phyloP scores from a whole-genome alignment of 1,139 yeast genomes.

The Blastobotrys illinoisensis region DNA sequence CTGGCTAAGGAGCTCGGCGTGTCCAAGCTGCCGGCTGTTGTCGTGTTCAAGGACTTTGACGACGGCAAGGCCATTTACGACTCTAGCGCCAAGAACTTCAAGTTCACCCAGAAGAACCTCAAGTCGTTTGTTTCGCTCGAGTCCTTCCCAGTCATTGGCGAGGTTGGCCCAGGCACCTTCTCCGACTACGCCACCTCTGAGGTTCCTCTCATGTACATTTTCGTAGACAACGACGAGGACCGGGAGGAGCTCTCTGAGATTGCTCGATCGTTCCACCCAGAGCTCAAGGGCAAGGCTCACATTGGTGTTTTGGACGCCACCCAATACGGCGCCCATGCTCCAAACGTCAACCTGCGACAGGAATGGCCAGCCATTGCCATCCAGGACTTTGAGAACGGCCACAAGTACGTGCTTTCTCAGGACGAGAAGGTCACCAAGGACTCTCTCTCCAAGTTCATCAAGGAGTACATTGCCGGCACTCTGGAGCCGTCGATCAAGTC shows the following conservation, averaged over 20 bases:
- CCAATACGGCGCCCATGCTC: slow-evolving; percentile 84
- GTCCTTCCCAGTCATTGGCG: slow-evolving; percentile 85
- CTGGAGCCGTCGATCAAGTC: slow-evolving; percentile 74
- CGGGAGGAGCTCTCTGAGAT: slow-evolving; percentile 49
- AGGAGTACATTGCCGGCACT: slow-evolving; percentile 57
- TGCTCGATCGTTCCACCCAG: slow-evolving; percentile 61
- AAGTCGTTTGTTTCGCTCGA: slow-evolving; percentile 58
- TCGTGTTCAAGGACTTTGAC: slow-evolving; percentile 42
- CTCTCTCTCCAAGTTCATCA: slow-evolving; percentile 55
- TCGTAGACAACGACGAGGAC: slow-evolving; percentile 67
- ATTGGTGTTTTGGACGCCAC: slow-evolving; percentile 85
- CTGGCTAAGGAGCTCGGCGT: slow-evolving; percentile 44
- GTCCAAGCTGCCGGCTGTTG: slow-evolving; percentile 42
- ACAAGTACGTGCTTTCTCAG: slow-evolving; percentile 62
- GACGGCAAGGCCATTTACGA: slow-evolving; percentile 39
- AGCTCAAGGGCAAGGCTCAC: slow-evolving; percentile 73
- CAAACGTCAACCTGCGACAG: slow-evolving; percentile 76
- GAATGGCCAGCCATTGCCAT: slow-evolving; percentile 88
- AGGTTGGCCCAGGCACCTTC: slow-evolving; percentile 79
- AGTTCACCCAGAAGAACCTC: slow-evolving; percentile 36
- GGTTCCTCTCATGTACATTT: slow-evolving; percentile 81
- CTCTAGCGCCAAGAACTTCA: slow-evolving; percentile 31
- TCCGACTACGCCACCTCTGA: slow-evolving; percentile 64
- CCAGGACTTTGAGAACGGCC: slow-evolving; percentile 62
- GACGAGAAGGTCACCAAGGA: slow-evolving; percentile 39